phyloP scores from a whole-genome alignment of 2,329 filamentous ascomycete genomes.

The Clonostachys rosea region DNA sequence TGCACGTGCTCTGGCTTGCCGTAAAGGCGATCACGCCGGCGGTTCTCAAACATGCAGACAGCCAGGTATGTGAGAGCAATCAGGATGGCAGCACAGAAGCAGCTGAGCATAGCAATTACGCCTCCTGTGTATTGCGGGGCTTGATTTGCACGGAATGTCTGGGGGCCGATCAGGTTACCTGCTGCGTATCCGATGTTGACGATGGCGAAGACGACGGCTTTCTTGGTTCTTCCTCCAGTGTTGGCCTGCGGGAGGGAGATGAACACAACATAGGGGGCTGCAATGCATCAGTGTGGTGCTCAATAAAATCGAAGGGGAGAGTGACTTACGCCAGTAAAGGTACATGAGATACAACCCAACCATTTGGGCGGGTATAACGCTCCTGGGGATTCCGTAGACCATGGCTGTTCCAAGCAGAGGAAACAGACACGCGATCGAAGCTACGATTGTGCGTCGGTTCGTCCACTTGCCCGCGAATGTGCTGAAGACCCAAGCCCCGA shows the following conservation, averaged over 20 bases:
- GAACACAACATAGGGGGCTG: background rate
- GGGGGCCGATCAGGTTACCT: background rate
- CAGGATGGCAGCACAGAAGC: background rate
- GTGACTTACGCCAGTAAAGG: slow-evolving; percentile 1
- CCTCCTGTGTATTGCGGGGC: background rate
- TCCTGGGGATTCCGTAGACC: background rate
- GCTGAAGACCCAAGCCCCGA: slow-evolving; percentile 24
- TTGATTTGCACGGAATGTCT: background rate
- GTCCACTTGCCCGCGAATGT: background rate
- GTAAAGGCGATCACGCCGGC: slow-evolving; percentile 5
- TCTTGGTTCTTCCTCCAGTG: background rate
- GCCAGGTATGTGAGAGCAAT: background rate
- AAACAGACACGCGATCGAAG: background rate
- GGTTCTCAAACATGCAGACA: slow-evolving; percentile 1
- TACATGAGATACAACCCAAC: slow-evolving; percentile 2
- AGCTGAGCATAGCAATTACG: background rate
- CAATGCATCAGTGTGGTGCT: background rate
- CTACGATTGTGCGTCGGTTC: background rate
- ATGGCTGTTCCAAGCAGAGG: slow-evolving; percentile 1
- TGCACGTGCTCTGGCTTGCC: slow-evolving; percentile 7
- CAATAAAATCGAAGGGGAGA: background rate
- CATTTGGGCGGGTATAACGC: background rate
- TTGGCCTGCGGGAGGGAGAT: background rate
- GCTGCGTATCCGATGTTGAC: background rate
- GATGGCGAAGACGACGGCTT: background rate